Evolutionary conservation across 768 basidiomycete genomes (phyloP), one percentile per base, ranked within the genome.

Genomic region (Phlegmacium glaucopus): DNA sequence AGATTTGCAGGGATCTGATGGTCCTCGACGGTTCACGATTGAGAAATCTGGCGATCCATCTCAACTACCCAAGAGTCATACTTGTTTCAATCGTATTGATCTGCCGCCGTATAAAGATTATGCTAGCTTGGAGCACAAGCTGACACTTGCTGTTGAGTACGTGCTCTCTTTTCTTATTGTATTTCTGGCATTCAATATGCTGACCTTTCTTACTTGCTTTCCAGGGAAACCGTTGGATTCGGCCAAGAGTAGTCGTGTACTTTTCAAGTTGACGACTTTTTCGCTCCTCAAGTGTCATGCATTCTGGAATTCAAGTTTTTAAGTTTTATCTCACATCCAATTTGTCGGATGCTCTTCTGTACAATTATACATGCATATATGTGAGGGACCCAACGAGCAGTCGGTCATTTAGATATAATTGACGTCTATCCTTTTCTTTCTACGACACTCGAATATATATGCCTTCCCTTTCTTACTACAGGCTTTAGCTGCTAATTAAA

Each of bases 71-170:
- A 99, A 98, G 83, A 90, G 87, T 65, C 88, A 90, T 61, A 90
- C 88, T 1, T 98, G 96, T 74, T 99, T 99, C 81, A 98, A 89
- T 56, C 78, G 91, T 37, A 93, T 95, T 57, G 96, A 99, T 71
- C 69, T 99, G 45, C 96, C 96, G n/a, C 91, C 94, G 10, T 99
- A 99, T 67, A 94, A 92, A 63, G 91, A 93, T 58, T 96, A 95
- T 63, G 89, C 89, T 34, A 91, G 84, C 56, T 66, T 98, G 56
- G 95, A 98, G 66, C 88, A 97, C 39, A 97, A 97, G 73, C 71
- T 99, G 52, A 95, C 94, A 3, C 76, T 94, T 52, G 93, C 93
- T 45, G 90, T 94, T 48, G 93, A 95, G 89, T 90, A 67, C 67
- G 91, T 84, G 47, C 12, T 51, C 18, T 46, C 42, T 17, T 29